A percentile compares a stretch with the other conserved stretches of the same genome.
These are phyloP conservation scores for Scutellaria barbata DNA, from an alignment of 257 asterid genomes.

Conservation along the genomic window DNA sequence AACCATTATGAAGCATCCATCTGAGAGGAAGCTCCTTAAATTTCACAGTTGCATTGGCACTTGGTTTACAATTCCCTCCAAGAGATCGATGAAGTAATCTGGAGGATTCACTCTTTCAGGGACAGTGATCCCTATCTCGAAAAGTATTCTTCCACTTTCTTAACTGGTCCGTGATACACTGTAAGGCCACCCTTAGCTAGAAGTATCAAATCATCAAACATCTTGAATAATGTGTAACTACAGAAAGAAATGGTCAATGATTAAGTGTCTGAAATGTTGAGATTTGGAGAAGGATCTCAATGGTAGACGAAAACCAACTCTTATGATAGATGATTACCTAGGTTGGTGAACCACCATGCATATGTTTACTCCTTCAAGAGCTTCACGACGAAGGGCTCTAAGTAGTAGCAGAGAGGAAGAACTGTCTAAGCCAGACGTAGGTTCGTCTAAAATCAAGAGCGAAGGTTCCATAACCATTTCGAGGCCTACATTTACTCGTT, in stretches of 20 bases:
- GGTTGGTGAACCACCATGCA: conserved; percentile 99
- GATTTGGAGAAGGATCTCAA: not conserved
- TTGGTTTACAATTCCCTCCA: conserved; percentile 84
- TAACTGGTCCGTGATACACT: conserved; percentile 94
- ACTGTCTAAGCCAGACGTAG: conserved; percentile 99
- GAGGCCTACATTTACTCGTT: conserved; percentile 94
- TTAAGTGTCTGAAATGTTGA: conserved; percentile 13
- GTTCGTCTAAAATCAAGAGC: conserved; percentile 91
- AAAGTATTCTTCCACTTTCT: conserved; percentile 95
- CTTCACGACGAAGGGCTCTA: conserved; percentile 98
- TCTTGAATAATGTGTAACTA: conserved; percentile 95
- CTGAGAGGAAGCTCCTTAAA: conserved; percentile 91
- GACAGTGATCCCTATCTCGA: conserved; percentile 73
- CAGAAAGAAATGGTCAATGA: conserved; percentile 39
- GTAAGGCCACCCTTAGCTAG: conserved; percentile 98
- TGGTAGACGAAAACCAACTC: not conserved
- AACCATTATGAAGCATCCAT: conserved; percentile 99
- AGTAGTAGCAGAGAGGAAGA: conserved; percentile 89
- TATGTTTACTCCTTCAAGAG: conserved; percentile 97
- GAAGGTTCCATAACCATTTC: conserved; percentile 99
- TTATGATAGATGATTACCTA: conserved; percentile 49
- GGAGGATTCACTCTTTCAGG: conserved; percentile 99
- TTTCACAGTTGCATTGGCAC: conserved; percentile 57
- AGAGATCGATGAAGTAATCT: conserved; percentile 87
- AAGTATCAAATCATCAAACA: conserved; percentile 96